Base-by-base conservation (phyloP, 257 asterid genomes). In the Nicotiana sylvestris region DNA sequence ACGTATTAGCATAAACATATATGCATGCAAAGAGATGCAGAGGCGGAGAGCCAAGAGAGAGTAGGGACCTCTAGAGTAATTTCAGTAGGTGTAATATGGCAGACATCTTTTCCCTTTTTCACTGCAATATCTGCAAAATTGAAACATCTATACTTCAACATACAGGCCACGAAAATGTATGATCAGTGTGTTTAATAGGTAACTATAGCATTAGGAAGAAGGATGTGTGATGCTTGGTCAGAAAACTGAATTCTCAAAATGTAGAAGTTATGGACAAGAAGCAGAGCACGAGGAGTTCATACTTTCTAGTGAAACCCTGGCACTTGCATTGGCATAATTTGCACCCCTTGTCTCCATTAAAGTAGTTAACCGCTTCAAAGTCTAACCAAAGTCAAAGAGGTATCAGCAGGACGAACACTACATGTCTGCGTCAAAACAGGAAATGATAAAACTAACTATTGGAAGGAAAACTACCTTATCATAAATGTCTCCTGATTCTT, bases 341-440 rank as follows among this genome's bases (percentile, higher is more conserved):
- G 92, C 97, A 37, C 97, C 97, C 85, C 98, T 90, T 84, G 90
- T 94, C 82, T 93, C 87, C 30, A 87, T 86, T 78, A 96, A 96
- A 67, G 87, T 62, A 56, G 90, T 86, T 84, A 93, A 86, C 76
- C 93, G 94, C 72, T 90, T 90, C 89, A 92, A 88, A 49, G 98
- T 90, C 99, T 94, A 88, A 13, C 29, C 43, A 76, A 76, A 51
- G 80, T n/a, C 43, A 76, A 51, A 51, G 9, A 76, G 16, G 80
- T 51, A 76, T 51, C 16, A 76, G 29, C 80, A 76, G 80, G 29
- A 76, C 29, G 64, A 76, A 76, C 43, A 70, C 2, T 51, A 5
- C 46, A 61, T 33, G 6, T 15, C 35, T 17, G n/a, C 25, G n/a
- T 27, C 16, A 33, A 76, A 7, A 43, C 33, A 72, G 69, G 77